phyloP scores from a whole-genome alignment of 2,329 filamentous ascomycete species.

The Colletotrichum endophyticum region DNA sequence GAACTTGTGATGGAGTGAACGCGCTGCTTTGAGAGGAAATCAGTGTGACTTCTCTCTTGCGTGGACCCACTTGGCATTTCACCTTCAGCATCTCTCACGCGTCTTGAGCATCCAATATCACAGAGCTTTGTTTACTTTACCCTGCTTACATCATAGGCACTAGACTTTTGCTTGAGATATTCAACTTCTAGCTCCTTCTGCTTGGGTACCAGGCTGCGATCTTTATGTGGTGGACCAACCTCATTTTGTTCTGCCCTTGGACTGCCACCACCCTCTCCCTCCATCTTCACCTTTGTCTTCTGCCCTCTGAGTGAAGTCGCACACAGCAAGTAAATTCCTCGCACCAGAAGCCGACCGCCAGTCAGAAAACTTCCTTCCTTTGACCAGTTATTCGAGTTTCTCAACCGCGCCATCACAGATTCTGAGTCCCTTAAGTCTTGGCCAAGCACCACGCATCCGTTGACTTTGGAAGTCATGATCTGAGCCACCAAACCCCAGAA shows the following conservation, averaged over 20 bases:
- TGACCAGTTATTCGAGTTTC: accelerated
- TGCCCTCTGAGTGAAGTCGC: neutral
- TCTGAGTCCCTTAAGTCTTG: accelerated
- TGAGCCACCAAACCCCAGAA: neutral
- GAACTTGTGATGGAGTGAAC: neutral
- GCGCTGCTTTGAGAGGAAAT: neutral
- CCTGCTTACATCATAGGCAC: neutral
- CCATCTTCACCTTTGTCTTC: neutral
- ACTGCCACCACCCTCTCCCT: neutral
- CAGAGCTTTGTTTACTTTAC: neutral
- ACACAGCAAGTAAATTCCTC: neutral
- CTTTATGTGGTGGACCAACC: neutral
- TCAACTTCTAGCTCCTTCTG: neutral
- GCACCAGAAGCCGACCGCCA: accelerated
- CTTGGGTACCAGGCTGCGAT: neutral
- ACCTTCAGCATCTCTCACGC: neutral
- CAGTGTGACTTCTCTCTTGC: neutral
- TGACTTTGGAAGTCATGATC: neutral
- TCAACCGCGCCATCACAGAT: neutral
- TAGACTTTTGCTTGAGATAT: neutral
- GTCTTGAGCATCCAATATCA: neutral
- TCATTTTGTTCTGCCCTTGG: neutral
- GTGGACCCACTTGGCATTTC: neutral
- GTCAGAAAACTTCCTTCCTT: neutral
- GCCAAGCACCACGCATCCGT: neutral